Base-by-base conservation (phyloP, 371 early-diverging fungal species). In the Zychaea mexicana region DNA sequence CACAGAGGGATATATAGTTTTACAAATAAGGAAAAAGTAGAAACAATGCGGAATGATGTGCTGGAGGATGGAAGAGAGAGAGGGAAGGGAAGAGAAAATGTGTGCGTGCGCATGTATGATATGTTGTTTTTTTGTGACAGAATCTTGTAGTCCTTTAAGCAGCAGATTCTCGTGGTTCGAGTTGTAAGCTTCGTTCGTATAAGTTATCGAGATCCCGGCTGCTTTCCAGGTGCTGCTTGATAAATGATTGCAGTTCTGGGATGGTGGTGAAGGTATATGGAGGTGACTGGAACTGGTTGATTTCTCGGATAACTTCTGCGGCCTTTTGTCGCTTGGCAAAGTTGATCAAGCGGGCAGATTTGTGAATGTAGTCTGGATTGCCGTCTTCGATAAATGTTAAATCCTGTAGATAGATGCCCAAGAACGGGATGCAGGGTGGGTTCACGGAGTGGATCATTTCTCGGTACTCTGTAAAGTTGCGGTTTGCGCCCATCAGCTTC, bases 311-410 rank as follows among this genome's bases (percentile, higher is more conserved):
- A 28, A 94, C 90, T 60, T 94, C 92, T 0, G 95, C 94, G 0
- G 93, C 90, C 73, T 92, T 93, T 66, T 87, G 85, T 54, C 92
- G 90, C 78, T 97, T 97, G 62, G 85, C 88, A 81, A 96, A 97
- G 77, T 98, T 98, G 81, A 98, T 94, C 55, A 93, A 75, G 15
- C 76, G 79, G 1, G 70, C 73, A 36, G 78, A 80, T 66, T 84
- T 78, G 60, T 76, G 70, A 38, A 95, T 67, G 61, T 83, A 78
- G 70, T 96, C 91, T 13, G 92, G 83, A 78, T 95, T 96, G 22
- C 97, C 96, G 52, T 96, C 96, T 64, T 96, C 94, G 53, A 96
- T 92, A 72, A 97, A 96, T 28, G 96, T 94, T 69, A 98, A 71
- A 71, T 98, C 98, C 54, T 93, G 94, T 38, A 96, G 78, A 69